Evolutionary conservation across 192 early-diverging fungal species (phyloP).

Genomic region (Coemansia aciculifera): DNA sequence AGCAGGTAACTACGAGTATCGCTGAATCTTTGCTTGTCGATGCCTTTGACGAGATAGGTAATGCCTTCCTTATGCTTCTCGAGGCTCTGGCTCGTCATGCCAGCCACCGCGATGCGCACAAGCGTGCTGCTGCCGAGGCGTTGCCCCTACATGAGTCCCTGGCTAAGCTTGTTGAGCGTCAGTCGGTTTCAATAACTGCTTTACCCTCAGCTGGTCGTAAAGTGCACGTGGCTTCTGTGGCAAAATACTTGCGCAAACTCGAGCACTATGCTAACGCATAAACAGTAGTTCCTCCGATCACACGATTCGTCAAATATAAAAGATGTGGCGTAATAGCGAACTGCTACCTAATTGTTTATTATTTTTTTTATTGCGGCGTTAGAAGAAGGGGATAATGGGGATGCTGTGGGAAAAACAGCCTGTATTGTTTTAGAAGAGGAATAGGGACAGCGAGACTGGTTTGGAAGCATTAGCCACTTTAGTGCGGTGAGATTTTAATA

Average conservation of each 20-base stretch:
- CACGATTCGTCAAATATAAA: not conserved
- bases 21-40: constrained; percentile 7
- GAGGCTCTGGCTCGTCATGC: constrained; percentile 49
- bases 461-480: not conserved
- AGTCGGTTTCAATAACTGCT: not conserved
- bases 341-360: not conserved
- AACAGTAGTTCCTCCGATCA: not conserved
- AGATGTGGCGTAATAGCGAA: not conserved
- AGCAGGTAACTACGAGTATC: constrained; percentile 7
- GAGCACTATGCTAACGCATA: constrained; percentile 33
- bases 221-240: not conserved
- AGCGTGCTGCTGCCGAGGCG: constrained; percentile 38
- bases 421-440: not conserved
- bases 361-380: not conserved
- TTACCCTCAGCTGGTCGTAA: not conserved
- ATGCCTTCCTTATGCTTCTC: constrained; percentile 45
- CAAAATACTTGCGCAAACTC: constrained; percentile 38
- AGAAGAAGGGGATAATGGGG: not conserved
- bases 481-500: not conserved
- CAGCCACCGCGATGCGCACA: constrained; percentile 46
- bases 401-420: not conserved
- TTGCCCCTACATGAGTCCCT: constrained; percentile 31
- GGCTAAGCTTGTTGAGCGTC: constrained; percentile 8
- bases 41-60: constrained; percentile 38
- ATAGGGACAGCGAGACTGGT: not conserved